phyloP scores from a whole-genome alignment of 495 filamentous ascomycete genomes.

The Aspergillus haitiensis region DNA sequence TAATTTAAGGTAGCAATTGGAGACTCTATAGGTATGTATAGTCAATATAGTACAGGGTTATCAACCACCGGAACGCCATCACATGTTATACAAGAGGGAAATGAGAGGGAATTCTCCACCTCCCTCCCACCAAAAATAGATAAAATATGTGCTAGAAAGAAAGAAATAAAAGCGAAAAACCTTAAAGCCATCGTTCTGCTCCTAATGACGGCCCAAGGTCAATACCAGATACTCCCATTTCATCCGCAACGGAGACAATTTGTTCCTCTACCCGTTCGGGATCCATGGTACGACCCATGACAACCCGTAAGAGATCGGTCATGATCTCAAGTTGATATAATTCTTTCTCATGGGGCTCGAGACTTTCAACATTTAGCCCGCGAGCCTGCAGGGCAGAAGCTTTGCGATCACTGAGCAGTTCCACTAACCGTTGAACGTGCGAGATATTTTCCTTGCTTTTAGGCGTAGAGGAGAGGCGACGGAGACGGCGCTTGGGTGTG shows the following conservation, averaged over 20 bases:
- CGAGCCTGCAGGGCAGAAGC: slow-evolving; percentile 35
- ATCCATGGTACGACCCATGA: slow-evolving; percentile 49
- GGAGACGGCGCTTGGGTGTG: slow-evolving; percentile 44
- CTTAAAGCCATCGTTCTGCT: slow-evolving; percentile 32
- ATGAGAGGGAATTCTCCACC: slow-evolving; percentile 6
- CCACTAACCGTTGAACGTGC: slow-evolving; percentile 39
- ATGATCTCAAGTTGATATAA: slow-evolving; percentile 55
- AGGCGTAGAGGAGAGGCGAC: slow-evolving; percentile 44
- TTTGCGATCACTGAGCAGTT: slow-evolving; percentile 41
- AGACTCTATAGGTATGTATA: background rate
- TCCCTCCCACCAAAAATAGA: background rate
- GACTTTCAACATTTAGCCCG: slow-evolving; percentile 37
- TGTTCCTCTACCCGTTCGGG: slow-evolving; percentile 40
- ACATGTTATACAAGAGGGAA: background rate
- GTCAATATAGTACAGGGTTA: slow-evolving; percentile 5
- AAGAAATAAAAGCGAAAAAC: background rate
- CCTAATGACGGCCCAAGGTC: slow-evolving; percentile 35
- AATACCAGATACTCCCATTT: slow-evolving; percentile 54
- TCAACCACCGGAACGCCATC: background rate
- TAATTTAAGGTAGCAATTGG: background rate
- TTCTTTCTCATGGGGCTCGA: slow-evolving; percentile 41
- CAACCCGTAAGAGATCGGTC: slow-evolving; percentile 49
- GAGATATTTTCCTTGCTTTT: slow-evolving; percentile 47
- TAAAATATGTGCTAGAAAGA: background rate
- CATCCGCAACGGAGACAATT: slow-evolving; percentile 47